Evolutionary conservation across 345 rosid species (phyloP).

Genomic region (Acer yangbiense): DNA sequence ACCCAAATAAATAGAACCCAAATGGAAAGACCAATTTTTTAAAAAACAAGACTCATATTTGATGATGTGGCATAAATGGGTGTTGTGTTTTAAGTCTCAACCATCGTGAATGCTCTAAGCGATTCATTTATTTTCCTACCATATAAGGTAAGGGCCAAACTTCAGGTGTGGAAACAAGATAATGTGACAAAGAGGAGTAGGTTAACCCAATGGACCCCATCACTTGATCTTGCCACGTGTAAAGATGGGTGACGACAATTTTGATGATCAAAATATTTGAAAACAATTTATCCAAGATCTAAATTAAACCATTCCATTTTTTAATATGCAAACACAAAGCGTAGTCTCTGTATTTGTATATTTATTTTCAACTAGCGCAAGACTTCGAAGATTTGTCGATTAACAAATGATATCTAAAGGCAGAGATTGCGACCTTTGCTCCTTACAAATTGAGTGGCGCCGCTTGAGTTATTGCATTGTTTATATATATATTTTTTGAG

Average conservation of each 20-base stretch:
- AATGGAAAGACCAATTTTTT: too few species aligned
- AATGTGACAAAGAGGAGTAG: neutral
- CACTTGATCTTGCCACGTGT: slow-evolving; percentile 11
- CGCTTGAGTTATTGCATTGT: slow-evolving; percentile 34
- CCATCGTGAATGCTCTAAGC: too few species aligned
- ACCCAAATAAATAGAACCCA: too few species aligned
- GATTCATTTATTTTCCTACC: neutral
- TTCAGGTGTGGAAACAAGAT: neutral
- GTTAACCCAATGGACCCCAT: slow-evolving; percentile 16
- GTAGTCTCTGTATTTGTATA: neutral
- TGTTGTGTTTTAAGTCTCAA: too few species aligned
- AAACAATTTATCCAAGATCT: slow-evolving; percentile 3
- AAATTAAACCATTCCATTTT: neutral
- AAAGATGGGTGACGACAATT: slow-evolving; percentile 16
- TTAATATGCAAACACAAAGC: neutral
- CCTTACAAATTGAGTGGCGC: slow-evolving; percentile 31
- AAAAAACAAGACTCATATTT: too few species aligned
- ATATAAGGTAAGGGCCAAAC: neutral
- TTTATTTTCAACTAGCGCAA: neutral
- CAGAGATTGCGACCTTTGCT: slow-evolving; percentile 19
- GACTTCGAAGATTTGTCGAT: neutral
- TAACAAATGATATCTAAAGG: slow-evolving; percentile 12
- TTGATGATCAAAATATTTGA: slow-evolving; percentile 10
- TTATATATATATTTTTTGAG: neutral
- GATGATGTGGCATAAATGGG: too few species aligned